These are phyloP conservation scores for Tetrahymena thermophila DNA, from an alignment of 73 alveolate species.

Conservation along the genomic window DNA sequence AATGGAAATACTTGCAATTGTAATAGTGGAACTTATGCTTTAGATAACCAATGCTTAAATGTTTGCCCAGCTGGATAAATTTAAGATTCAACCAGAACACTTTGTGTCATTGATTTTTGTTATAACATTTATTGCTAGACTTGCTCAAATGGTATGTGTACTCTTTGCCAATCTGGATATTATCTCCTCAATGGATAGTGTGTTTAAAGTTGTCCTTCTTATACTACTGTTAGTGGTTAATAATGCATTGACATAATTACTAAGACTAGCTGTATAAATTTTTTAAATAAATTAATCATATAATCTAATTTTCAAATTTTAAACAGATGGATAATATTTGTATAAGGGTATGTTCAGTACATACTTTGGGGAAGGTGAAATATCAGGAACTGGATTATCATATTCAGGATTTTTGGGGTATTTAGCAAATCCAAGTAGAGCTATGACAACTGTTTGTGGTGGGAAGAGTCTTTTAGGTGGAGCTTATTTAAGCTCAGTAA, in stretches of 20 bases:
- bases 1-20: not conserved
- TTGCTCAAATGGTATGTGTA: not conserved
- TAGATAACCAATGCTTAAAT: not conserved
- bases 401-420: not conserved
- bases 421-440: not conserved
- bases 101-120: not conserved
- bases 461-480: not conserved
- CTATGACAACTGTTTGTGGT: not conserved
- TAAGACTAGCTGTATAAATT: not conserved
- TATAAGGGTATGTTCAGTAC: not conserved
- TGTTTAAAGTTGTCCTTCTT: not conserved
- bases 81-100: not conserved
- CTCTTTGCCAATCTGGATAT: not conserved
- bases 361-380: not conserved
- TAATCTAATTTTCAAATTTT: no score
- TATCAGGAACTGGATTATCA: not conserved
- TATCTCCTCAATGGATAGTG: not conserved
- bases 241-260: not conserved
- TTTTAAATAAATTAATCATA: no score
- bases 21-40: not conserved
- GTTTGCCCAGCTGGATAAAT: not conserved
- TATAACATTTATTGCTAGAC: not conserved
- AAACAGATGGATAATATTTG: not conserved
- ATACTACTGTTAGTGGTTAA: not conserved
- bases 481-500: not conserved